Evolutionary conservation across 1,284 basidiomycete species (phyloP).

Genomic region (Apiotrichum gamsii): DNA sequence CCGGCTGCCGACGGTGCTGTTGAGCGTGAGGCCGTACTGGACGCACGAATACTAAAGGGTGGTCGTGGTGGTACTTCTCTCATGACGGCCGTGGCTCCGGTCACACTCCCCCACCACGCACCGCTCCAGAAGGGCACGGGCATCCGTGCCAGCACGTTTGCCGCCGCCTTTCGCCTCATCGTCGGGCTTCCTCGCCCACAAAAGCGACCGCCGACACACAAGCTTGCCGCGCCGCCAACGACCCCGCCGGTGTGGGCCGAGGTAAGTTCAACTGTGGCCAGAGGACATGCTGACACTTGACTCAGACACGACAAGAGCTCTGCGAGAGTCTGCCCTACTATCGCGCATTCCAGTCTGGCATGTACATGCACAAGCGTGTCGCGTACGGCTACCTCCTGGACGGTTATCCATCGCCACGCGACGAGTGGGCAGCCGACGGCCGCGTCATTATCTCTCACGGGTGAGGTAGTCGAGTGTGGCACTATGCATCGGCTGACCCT

Average conservation of each 20-base stretch:
- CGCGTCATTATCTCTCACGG: slow-evolving; percentile 41
- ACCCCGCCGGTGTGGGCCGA: slow-evolving; percentile 41
- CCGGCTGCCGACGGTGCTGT: neutral
- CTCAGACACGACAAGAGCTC: slow-evolving; percentile 39
- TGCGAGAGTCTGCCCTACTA: slow-evolving; percentile 45
- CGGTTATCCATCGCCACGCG: slow-evolving; percentile 37
- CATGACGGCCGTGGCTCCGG: neutral
- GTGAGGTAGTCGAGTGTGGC: too few species aligned
- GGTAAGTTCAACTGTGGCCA: slow-evolving; percentile 16
- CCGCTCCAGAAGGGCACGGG: slow-evolving; percentile 2
- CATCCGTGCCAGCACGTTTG: slow-evolving; percentile 22
- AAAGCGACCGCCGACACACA: neutral
- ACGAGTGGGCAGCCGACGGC: slow-evolving; percentile 37
- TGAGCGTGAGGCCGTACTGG: neutral
- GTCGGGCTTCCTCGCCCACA: neutral
- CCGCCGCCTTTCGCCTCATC: slow-evolving; percentile 23
- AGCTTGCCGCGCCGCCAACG: slow-evolving; percentile 1
- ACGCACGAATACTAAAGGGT: neutral
- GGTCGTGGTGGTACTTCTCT: too few species aligned
- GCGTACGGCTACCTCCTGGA: slow-evolving; percentile 42
- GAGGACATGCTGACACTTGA: too few species aligned
- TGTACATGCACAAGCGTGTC: slow-evolving; percentile 34
- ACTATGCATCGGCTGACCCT: too few species aligned
- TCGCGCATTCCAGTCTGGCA: slow-evolving; percentile 40
- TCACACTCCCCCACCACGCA: neutral